Evolutionary conservation across 2,329 filamentous ascomycete genomes (phyloP), one percentile per base, ranked within the genome.

Genomic region (Fusarium devonianum): DNA sequence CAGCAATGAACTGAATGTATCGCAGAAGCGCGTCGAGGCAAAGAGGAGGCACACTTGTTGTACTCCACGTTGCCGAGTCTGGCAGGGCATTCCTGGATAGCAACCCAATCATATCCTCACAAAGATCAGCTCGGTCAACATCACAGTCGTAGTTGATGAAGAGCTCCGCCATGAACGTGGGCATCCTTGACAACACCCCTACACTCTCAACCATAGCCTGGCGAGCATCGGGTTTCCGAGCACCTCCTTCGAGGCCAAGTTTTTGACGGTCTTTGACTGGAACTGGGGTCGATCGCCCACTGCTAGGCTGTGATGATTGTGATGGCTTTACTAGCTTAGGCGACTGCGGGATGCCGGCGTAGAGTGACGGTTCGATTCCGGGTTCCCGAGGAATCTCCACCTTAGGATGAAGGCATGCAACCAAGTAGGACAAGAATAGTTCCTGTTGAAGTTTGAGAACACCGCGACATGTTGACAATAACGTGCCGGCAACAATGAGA

Each of bases 111-210:
- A 97, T 89, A 67, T 99, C 95, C 75, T 96, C 90, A 66, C 94
- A 99, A 5, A 99, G 76, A 73, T 99, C 94, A 40, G 87, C 87
- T 38, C 92, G 84, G 67, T 99, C 90, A 41, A 91, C 86, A 67
- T 97, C 92, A 67, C 93, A 99, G 71, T 99, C 94, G 68, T 97
- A 99, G 71, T 99, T 99, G 72, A 97, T 86, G 69, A 97, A 99
- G 7, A 99, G 80, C 71, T 99, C 95, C 9, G 89, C 86, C 85
- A 97, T 92, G 68, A 95, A 99, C 30, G 87, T 92, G 1, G 94
- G 92, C 78, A 99, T 96, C 30, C 95, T 84, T 26, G 92, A 90
- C 51, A 99, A 78, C 44, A 93, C 92, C 25, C 93, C 92, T 33
- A 99, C 88, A 63, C 90, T 96, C 74, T 99, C 94, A 4, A 99